These are phyloP conservation scores for Silybum marianum DNA, from an alignment of 129 eudicot species.

Conservation along the genomic window DNA sequence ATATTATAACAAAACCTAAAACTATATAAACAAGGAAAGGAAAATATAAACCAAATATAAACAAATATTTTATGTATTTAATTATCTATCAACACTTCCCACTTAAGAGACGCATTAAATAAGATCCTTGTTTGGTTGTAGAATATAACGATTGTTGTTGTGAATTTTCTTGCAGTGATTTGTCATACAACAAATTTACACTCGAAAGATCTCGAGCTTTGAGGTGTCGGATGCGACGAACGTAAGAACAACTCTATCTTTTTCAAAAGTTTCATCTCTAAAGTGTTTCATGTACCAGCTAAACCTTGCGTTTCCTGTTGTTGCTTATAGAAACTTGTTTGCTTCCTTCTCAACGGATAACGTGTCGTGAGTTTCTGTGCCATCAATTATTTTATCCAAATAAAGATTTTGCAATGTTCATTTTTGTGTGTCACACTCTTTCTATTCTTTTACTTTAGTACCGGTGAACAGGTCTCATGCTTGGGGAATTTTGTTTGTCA, in stretches of 20 bases:
- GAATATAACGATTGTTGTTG: conserved; percentile 3
- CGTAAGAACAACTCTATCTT: conserved; percentile 35
- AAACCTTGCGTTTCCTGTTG: conserved; percentile 5
- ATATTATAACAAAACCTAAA: too few species aligned
- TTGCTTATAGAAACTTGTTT: conserved; percentile 40
- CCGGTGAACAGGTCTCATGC: conserved; percentile 36
- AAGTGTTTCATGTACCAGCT: conserved; percentile 7
- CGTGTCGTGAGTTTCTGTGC: conserved; percentile 36
- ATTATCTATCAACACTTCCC: too few species aligned
- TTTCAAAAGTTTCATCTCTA: conserved; percentile 1
- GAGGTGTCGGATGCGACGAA: conserved; percentile 33
- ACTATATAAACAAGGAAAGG: too few species aligned
- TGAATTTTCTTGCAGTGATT: conserved; percentile 30
- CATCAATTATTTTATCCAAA: neutral
- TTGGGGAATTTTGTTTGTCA: conserved; percentile 24
- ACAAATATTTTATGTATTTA: too few species aligned
- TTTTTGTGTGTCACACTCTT: neutral
- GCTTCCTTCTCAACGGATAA: conserved; percentile 28
- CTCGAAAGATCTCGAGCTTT: conserved; percentile 13
- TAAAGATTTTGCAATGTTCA: neutral
- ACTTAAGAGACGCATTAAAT: too few species aligned
- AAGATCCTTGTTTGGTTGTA: neutral
- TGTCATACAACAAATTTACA: conserved; percentile 54
- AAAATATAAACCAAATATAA: too few species aligned
- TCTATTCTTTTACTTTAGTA: conserved; percentile 1